Base-by-base conservation (phyloP, 2,329 filamentous ascomycete genomes). In the Colletotrichum somersetense region DNA sequence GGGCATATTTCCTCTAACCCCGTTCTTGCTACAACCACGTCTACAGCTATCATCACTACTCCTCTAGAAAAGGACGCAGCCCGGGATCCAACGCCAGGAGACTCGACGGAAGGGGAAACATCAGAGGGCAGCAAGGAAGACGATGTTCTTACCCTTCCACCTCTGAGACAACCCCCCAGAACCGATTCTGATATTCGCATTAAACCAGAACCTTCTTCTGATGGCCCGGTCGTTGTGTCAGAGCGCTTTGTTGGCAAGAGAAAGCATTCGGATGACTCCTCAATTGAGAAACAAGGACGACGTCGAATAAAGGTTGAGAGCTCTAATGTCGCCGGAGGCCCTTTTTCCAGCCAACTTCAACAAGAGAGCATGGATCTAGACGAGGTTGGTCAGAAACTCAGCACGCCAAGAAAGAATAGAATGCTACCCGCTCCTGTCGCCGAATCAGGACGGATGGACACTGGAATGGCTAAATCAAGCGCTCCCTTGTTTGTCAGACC, bases 291-390 rank as follows among this genome's bases (percentile, higher is more conserved):
- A n/a, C 70, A 74, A 5, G 77, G 77, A 2, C 58, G 76, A 20
- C 77, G 76, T 14, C 82, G 77, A 63, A 74, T 88, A 56, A 89
- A 89, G 75, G 71, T 75, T 7, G 87, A 89, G 74, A 77, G 76
- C 53, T 80, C 81, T n/a, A 79, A 80, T 26, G 77, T 77, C 0
- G 35, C 62, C 38, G 38, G 30, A 30, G 46, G 73, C 78, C 65
- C 78, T 53, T 77, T 69, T 18, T 75, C 75, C 53, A 79, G 79
- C 53, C 73, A 73, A 20, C 73, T 73, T 58, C 72, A 74, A 12
- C 81, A 87, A 52, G 89, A 90, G 63, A 92, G 89, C 66, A 83
- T 92, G 62, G 90, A 92, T 76, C 82, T 92, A 14, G 87, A 90
- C 76, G 83, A 86, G 53, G 80, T 84, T 63, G 85, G 84, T 10